phyloP scores from a whole-genome alignment of 148 eudicot species.

The Limonium bicolor region DNA sequence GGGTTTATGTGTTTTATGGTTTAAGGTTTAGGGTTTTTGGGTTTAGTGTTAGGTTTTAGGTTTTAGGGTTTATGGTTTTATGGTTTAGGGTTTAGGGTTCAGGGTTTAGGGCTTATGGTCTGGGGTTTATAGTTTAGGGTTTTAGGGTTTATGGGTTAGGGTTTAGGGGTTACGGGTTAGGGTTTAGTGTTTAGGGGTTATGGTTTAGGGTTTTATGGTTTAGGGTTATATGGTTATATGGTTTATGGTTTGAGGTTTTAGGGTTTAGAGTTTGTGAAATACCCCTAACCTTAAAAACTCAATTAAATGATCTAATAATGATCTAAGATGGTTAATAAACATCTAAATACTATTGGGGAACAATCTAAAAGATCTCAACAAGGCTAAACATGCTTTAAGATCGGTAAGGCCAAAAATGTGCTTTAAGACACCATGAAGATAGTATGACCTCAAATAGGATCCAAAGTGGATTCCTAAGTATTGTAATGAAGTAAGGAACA shows the following conservation, averaged over 20 bases:
- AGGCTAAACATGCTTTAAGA: too few relatives aligned
- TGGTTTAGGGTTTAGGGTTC: constrained; percentile 4
- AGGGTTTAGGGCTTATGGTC: constrained; percentile 4
- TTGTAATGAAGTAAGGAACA: too few relatives aligned
- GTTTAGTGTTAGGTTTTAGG: constrained; percentile 1
- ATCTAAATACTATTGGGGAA: too few relatives aligned
- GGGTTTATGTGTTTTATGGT: constrained; percentile 13
- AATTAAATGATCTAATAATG: too few relatives aligned
- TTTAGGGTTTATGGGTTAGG: neutral
- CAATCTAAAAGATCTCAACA: too few relatives aligned
- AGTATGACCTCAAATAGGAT: too few relatives aligned
- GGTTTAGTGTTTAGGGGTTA: neutral
- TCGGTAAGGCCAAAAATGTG: too few relatives aligned
- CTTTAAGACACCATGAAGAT: too few relatives aligned
- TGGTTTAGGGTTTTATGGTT: constrained; percentile 3
- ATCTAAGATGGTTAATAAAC: too few relatives aligned
- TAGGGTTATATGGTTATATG: constrained; percentile 1
- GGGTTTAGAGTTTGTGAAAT: too few relatives aligned
- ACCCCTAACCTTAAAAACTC: too few relatives aligned
- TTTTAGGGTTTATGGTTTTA: constrained; percentile 5
- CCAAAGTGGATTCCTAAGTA: too few relatives aligned
- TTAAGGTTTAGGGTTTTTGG: constrained; percentile 9
- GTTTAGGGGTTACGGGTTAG: neutral
- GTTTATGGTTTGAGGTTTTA: neutral
- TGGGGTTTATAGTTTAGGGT: constrained; percentile 4